Percentiles rank a stretch among this genome's conserved stretches.
Conservation (phyloP, 805 yeast species). For the Blastobotrys terrestris region DNA sequence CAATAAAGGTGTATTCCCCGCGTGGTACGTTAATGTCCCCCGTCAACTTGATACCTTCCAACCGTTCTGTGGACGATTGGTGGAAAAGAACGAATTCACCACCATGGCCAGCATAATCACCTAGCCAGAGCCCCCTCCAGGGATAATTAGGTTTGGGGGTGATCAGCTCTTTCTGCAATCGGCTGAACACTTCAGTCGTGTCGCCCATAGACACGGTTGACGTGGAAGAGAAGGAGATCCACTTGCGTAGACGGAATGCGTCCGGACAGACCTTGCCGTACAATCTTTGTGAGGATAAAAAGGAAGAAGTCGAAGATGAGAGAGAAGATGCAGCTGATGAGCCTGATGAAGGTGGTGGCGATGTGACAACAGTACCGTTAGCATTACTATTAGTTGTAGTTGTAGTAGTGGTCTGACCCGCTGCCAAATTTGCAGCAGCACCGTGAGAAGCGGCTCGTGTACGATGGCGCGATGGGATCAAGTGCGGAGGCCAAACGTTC, state of each 20-base stretch:
- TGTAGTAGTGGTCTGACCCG: not conserved
- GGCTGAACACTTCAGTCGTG: conserved; percentile 20
- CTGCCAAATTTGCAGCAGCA: not conserved
- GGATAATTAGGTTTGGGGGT: conserved; percentile 13
- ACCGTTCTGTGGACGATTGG: conserved; percentile 20
- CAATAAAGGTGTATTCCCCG: conserved; percentile 24
- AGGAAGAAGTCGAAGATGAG: not conserved
- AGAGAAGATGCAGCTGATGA: not conserved
- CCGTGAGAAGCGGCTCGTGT: not conserved
- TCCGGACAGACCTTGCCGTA: not conserved
- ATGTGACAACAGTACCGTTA: not conserved
- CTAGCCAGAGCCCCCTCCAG: conserved; percentile 27
- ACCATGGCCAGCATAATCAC: conserved; percentile 16
- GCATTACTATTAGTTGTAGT: not conserved
- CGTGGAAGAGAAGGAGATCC: conserved; percentile 1
- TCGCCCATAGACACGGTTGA: conserved; percentile 13
- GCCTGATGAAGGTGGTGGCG: not conserved
- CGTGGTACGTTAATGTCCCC: conserved; percentile 23
- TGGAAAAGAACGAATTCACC: conserved; percentile 21
- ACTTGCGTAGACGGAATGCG: not conserved
- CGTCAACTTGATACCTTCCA: conserved; percentile 27
- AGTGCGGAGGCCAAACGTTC: conserved; percentile 15
- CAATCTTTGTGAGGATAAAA: not conserved
- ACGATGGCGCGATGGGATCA: not conserved
- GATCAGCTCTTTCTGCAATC: conserved; percentile 13